Base-by-base conservation (phyloP, 805 yeast genomes). In the Saccharomycopsis malanga region DNA sequence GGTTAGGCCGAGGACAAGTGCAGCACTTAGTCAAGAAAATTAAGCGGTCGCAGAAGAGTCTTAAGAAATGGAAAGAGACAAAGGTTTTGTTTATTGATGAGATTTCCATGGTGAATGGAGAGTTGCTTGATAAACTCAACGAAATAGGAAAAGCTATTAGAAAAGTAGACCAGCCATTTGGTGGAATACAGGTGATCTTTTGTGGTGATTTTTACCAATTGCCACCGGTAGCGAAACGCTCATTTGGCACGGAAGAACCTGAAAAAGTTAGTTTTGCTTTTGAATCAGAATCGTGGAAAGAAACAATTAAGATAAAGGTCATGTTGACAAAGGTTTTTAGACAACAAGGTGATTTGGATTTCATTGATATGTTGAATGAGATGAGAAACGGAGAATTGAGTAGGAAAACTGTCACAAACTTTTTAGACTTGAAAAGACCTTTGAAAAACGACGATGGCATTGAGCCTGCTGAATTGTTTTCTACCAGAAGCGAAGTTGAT, bases 191-290 rank as follows among this genome's bases (percentile, higher is more conserved):
- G 56, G 57, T 85, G 15, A 72, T 85, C 27, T 73, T 81, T 14
- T 80, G 87, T 66, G 94, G 95, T 4, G 95, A 85, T 61, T 85
- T 85, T 59, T 84, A 76, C 60, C 95, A 85, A 58, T 63, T 85
- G 38, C 95, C 95, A 0, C 95, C 95, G 0, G 87, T 81, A 5
- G 61, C 69, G 12, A 70, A 63, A 46, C 56, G 49, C 22, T 41
- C 51, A 64, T 2, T 57, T 58, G 64, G 62, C 12, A 56, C 61
- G 17, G 66, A 62, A 3, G 46, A 49, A 1, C 56, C 55, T 6
- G 61, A 53, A 49, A 62, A 61, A 22, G 55, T 52, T 21, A 55
- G 48, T 39, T 84, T 80, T 65, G 81, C 89, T 4, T 85, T 85
- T 63, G 83, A 83, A 53, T 70, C 81, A 24, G 55, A 62, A 1